Evolutionary conservation across 2,329 filamentous ascomycete species (phyloP).

Genomic region (Penicillium digitatum): DNA sequence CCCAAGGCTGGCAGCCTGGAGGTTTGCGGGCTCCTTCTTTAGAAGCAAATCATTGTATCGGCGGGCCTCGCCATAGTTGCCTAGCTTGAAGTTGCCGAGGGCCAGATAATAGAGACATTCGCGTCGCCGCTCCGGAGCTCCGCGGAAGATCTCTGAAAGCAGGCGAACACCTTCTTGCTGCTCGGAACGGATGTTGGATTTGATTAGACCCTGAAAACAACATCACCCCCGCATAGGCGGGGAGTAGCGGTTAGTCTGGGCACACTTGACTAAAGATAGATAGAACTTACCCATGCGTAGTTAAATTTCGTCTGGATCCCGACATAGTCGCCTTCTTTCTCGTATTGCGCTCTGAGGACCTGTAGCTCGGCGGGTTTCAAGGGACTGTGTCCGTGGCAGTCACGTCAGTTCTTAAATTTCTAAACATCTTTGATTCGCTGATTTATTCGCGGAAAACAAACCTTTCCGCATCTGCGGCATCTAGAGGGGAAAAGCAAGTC

Average conservation of each 20-base stretch:
- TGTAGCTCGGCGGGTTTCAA: constrained; percentile 88
- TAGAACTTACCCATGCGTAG: constrained; percentile 80
- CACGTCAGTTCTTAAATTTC: constrained; percentile 8
- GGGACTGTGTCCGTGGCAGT: constrained; percentile 58
- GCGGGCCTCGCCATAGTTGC: constrained; percentile 92
- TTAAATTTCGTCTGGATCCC: constrained; percentile 99
- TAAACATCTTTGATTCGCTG: not conserved
- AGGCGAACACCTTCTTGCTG: constrained; percentile 93
- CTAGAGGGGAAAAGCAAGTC: constrained; percentile 48
- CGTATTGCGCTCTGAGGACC: constrained; percentile 88
- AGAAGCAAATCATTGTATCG: constrained; percentile 91
- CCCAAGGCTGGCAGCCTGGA: constrained; percentile 83
- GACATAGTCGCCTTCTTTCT: constrained; percentile 96
- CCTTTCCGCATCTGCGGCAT: constrained; percentile 97
- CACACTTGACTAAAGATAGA: not conserved
- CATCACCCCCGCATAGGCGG: constrained; percentile 11
- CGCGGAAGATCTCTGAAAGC: constrained; percentile 93
- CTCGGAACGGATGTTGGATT: constrained; percentile 76
- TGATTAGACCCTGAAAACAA: constrained; percentile 74
- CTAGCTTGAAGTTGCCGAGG: constrained; percentile 95
- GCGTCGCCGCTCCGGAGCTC: constrained; percentile 83
- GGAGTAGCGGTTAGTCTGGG: constrained; percentile 5
- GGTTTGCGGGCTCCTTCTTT: constrained; percentile 83
- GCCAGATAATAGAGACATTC: constrained; percentile 99
- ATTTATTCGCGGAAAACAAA: constrained; percentile 40